Evolutionary conservation across 1,284 basidiomycete genomes (phyloP).

Genomic region (Uromyces viciae-fabae): DNA sequence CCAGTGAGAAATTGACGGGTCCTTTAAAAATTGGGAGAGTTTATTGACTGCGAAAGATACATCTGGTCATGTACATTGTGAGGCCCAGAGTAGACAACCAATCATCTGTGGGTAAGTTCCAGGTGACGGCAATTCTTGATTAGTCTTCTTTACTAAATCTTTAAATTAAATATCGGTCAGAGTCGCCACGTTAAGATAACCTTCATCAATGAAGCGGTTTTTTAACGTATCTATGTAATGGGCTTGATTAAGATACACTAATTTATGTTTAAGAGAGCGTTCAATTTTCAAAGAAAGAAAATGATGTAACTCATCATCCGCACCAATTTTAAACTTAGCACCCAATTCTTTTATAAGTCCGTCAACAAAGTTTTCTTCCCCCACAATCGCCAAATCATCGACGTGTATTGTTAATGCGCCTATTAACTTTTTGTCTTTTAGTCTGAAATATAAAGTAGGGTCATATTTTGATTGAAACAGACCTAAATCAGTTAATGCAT

Average conservation of each 20-base stretch:
- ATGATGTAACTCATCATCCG: neutral
- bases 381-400: neutral
- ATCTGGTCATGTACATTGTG: neutral
- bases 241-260: neutral
- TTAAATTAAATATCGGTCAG: neutral
- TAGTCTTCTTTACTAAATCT: neutral
- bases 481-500: neutral
- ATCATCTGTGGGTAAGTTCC: neutral
- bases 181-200: too few species aligned
- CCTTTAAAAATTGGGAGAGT: neutral
- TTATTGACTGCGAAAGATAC: neutral
- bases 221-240: neutral
- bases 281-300: constrained; percentile 8
- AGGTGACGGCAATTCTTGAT: neutral
- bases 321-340: neutral
- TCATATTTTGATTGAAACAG: constrained; percentile 10
- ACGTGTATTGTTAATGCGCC: constrained; percentile 12
- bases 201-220: too few species aligned
- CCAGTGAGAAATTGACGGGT: neutral
- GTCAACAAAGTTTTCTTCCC: neutral
- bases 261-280: neutral
- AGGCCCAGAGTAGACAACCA: neutral
- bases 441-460: constrained; percentile 6
- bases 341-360: neutral
- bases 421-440: neutral